phyloP scores from a whole-genome alignment of 768 basidiomycete species.

The Neoboletus subvelutipes region DNA sequence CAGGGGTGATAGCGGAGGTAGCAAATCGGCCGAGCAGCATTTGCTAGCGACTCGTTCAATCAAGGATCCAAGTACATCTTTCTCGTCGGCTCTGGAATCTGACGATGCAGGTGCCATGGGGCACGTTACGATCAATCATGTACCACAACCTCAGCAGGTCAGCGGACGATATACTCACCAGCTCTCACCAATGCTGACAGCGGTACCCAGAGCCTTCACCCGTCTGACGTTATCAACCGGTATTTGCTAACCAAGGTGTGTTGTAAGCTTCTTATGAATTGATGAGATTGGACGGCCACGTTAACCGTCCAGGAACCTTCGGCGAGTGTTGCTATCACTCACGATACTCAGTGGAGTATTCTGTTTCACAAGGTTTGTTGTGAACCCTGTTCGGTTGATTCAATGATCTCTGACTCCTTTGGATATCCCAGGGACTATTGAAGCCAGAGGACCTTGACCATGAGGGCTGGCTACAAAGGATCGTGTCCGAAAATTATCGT shows the following conservation, averaged over 20 bases:
- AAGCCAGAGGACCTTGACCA: conserved; percentile 2
- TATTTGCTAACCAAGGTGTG: conserved; percentile 11
- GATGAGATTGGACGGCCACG: too few species aligned
- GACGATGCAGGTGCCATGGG: neutral
- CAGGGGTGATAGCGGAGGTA: neutral
- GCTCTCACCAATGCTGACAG: neutral
- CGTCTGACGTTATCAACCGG: conserved; percentile 15
- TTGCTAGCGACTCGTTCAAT: neutral
- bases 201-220: conserved; percentile 7
- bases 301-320: conserved; percentile 6
- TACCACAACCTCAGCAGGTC: neutral
- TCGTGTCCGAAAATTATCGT: conserved; percentile 10
- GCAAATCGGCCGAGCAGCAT: neutral
- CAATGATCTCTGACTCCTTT: neutral
- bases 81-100: too few species aligned
- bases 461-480: neutral
- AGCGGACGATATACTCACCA: neutral
- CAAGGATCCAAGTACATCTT: neutral
- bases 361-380: conserved; percentile 9
- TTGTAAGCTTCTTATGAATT: neutral
- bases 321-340: conserved; percentile 12
- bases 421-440: conserved; percentile 6
- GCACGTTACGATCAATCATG: neutral
- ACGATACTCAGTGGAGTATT: conserved; percentile 15
- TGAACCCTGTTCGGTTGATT: neutral